Conservation (phyloP, 805 yeast genomes). For the Peterozyma xylosa region DNA sequence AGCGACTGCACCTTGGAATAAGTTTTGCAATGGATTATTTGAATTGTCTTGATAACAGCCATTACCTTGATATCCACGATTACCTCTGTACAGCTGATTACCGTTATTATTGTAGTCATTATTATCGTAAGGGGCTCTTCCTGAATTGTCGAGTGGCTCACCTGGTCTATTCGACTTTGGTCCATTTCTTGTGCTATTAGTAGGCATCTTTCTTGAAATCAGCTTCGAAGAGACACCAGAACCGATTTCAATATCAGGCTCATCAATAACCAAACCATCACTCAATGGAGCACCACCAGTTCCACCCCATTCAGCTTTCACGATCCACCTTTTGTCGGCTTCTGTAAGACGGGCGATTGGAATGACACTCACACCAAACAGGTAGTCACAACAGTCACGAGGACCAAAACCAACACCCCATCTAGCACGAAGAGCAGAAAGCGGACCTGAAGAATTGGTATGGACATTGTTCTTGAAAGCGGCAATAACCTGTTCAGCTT, state of each 20-base stretch:
- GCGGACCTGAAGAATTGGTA: constrained; percentile 42
- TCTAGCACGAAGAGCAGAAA: constrained; percentile 66
- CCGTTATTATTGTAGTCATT: constrained; percentile 25
- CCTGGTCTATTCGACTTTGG: constrained; percentile 72
- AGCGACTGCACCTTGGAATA: constrained; percentile 1
- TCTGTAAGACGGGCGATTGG: constrained; percentile 87
- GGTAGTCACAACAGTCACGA: constrained; percentile 95
- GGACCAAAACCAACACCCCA: constrained; percentile 99
- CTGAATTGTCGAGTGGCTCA: constrained; percentile 30
- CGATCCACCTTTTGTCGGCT: constrained; percentile 88
- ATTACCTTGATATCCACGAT: background rate
- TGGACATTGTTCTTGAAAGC: constrained; percentile 45
- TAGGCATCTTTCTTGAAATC: constrained; percentile 86
- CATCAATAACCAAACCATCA: constrained; percentile 82
- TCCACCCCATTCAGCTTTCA: constrained; percentile 93
- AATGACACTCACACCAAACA: constrained; percentile 79
- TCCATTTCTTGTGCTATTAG: constrained; percentile 78
- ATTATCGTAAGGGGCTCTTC: constrained; percentile 8
- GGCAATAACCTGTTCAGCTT: constrained; percentile 77
- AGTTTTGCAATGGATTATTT: constrained; percentile 9
- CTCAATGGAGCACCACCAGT: constrained; percentile 80
- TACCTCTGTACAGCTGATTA: constrained; percentile 18
- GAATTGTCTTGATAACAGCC: background rate
- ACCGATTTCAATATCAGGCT: constrained; percentile 96
- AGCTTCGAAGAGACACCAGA: constrained; percentile 90